Evolutionary conservation across 2,329 filamentous ascomycete genomes (phyloP), one percentile per base, ranked within the genome.

Genomic region (Sordariomycetes sp.): DNA sequence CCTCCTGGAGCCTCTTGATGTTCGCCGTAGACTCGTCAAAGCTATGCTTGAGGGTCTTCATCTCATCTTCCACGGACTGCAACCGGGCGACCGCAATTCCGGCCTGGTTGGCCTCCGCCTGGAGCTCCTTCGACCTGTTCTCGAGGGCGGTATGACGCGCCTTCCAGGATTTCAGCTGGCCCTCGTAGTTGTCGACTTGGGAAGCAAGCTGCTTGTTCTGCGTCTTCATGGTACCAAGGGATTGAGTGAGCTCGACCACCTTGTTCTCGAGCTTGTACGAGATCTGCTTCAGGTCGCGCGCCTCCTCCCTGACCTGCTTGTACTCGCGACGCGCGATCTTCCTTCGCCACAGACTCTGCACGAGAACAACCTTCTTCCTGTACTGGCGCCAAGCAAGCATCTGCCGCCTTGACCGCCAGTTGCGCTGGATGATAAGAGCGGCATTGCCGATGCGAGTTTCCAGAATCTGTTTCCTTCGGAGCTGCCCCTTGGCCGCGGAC

Each of bases 211-310:
- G 82, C 79, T 96, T 97, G 82, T 99, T 99, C 75, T 96, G 90
- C 62, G 87, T 83, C 77, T 96, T 96, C 81, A 96, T 88, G 11
- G 90, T 87, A 64, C 94, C 92, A 65, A 99, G 75, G 55, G 88
- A 90, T 72, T 99, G 94, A 1, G 94, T 99, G 67, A 99, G 82
- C 76, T 99, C 94, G 62, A 99, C 90, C 62, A 99, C 94, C 84
- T 99, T 99, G 81, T 99, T 97, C 73, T 99, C 94, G 66, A 99
- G 79, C 79, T 96, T 97, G 80, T 99, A 99, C 2, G 94, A 97
- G 65, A 99, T 99, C 74, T 97, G 93, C 80, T 97, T 97, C 71
- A 99, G 83, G 77, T 99, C 95, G 69, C 94, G 89, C 63, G 94
- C 94, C 74, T 99, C 94, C 73, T 97, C 92, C 64, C 94, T 90